A percentile compares a stretch with the other conserved stretches of the same genome.
Evolutionary conservation across 2,329 filamentous ascomycete genomes (phyloP).

Genomic region (Sarocladiaceae sp.): DNA sequence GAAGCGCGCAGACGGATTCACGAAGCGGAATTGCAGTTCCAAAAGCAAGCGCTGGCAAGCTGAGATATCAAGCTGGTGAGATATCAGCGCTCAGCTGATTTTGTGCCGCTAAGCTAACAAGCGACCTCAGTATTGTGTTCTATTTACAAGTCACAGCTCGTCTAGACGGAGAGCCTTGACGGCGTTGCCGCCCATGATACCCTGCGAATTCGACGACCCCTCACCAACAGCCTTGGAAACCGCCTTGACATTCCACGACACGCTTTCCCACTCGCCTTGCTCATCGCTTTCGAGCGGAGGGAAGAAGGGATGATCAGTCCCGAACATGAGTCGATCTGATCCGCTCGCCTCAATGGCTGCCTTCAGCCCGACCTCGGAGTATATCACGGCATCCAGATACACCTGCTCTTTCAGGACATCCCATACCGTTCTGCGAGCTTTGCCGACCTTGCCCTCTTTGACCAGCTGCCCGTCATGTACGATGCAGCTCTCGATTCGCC

Average conservation of each 20-base stretch:
- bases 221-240: slow-evolving; percentile 48
- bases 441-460: slow-evolving; percentile 51
- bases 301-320: slow-evolving; percentile 82
- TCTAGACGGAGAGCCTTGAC: slow-evolving; percentile 41
- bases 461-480: slow-evolving; percentile 75
- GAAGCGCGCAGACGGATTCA: slow-evolving; percentile 29
- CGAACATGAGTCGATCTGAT: slow-evolving; percentile 70
- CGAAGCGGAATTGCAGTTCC: slow-evolving; percentile 32
- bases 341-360: slow-evolving; percentile 67
- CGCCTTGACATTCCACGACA: slow-evolving; percentile 47
- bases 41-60: slow-evolving; percentile 21
- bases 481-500: slow-evolving; percentile 83
- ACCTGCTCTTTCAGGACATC: slow-evolving; percentile 65
- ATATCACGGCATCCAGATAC: slow-evolving; percentile 83
- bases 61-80: too few species aligned
- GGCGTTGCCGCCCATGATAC: slow-evolving; percentile 58
- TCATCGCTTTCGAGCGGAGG: slow-evolving; percentile 64
- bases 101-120: too few species aligned
- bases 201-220: slow-evolving; percentile 40
- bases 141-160: slow-evolving; percentile 10
- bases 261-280: slow-evolving; percentile 65
- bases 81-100: too few species aligned
- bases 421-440: slow-evolving; percentile 48
- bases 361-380: slow-evolving; percentile 68
- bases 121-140: too few species aligned